phyloP scores from a whole-genome alignment of 2,329 filamentous ascomycete genomes.

The Ophiosphaerella narmari region DNA sequence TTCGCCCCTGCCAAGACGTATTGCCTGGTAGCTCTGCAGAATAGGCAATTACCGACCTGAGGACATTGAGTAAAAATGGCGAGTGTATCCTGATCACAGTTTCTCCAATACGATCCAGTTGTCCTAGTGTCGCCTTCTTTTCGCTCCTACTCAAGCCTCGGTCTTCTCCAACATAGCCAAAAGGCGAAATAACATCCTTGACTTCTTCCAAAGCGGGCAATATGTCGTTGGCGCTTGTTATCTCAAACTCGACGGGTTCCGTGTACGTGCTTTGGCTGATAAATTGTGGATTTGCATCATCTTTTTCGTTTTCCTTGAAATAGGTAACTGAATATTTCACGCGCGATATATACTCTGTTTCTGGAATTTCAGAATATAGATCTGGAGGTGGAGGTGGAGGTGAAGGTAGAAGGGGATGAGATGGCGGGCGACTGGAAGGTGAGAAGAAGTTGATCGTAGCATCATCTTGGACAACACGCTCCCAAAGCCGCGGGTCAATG shows the following conservation, averaged over 20 bases:
- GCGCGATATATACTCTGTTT: constrained; percentile 1
- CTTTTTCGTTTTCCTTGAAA: background rate
- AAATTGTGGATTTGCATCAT: background rate
- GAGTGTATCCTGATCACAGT: constrained; percentile 4
- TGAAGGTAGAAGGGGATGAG: no score
- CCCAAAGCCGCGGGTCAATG: background rate
- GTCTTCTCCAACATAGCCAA: background rate
- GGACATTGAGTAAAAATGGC: constrained; percentile 6
- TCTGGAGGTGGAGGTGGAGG: no score
- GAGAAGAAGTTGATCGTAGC: background rate
- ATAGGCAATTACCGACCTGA: constrained; percentile 5
- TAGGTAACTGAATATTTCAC: constrained; percentile 2
- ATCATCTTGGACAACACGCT: background rate
- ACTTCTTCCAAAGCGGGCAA: background rate
- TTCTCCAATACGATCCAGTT: background rate
- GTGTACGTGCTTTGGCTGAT: background rate
- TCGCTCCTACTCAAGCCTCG: background rate
- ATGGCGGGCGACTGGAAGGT: background rate
- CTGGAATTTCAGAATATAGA: background rate
- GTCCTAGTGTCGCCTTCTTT: background rate
- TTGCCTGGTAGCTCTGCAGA: background rate
- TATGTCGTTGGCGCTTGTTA: background rate
- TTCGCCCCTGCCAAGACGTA: no score
- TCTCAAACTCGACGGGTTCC: background rate
- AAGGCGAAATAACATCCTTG: background rate